A percentile compares a stretch with the other conserved stretches of the same genome.
Conservation (phyloP, 1,139 yeast genomes). For the Ogataea hybrid region DNA sequence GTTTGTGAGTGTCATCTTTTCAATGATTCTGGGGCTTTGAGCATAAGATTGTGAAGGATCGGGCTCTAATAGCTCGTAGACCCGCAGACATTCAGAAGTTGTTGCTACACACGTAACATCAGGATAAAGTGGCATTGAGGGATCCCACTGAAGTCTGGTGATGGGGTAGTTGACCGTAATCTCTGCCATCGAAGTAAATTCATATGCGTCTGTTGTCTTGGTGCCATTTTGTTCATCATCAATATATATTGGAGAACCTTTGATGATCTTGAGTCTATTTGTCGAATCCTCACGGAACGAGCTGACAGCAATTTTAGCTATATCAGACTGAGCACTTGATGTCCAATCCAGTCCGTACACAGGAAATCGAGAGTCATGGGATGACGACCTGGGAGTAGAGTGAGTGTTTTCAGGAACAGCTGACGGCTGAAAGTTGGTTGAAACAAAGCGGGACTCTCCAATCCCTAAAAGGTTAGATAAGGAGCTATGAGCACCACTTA, state of each 20-base stretch:
- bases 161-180: conserved; percentile 59
- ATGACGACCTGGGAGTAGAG: conserved; percentile 38
- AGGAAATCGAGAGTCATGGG: conserved; percentile 60
- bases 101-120: conserved; percentile 53
- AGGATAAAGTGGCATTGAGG: conserved; percentile 32
- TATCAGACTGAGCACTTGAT: conserved; percentile 33
- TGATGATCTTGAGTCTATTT: conserved; percentile 52
- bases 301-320: conserved; percentile 59
- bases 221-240: conserved; percentile 7
- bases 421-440: background rate
- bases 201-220: conserved; percentile 39
- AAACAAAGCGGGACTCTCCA: background rate
- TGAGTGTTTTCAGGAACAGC: conserved; percentile 11
- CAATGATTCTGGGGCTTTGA: conserved; percentile 29
- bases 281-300: conserved; percentile 69
- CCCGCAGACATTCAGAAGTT: conserved; percentile 66
- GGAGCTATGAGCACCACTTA: conserved; percentile 4
- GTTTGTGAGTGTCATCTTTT: conserved; percentile 40
- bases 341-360: conserved; percentile 72
- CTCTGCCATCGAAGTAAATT: conserved; percentile 52
- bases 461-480: background rate
- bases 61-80: conserved; percentile 49
- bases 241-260: conserved; percentile 34
- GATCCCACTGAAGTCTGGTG: conserved; percentile 75
- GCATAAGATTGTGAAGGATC: conserved; percentile 2